Conservation (phyloP, 495 filamentous ascomycete genomes). For the Umbilicaria muhlenbergii region DNA sequence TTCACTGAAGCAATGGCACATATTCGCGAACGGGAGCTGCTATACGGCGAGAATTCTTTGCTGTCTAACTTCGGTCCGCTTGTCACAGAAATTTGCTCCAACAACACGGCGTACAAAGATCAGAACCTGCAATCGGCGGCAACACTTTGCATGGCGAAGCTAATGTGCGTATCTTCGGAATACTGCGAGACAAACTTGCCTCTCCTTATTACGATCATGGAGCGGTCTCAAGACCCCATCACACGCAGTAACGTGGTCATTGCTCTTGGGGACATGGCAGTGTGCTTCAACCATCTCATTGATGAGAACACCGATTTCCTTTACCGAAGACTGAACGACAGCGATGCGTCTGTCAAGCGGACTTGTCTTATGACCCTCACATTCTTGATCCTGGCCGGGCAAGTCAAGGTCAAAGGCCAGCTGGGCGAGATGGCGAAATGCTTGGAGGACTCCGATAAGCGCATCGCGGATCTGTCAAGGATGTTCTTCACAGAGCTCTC, state of each 20-base stretch:
- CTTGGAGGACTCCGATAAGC: conserved; percentile 83
- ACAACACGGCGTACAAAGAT: conserved; percentile 81
- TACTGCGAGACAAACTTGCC: conserved; percentile 91
- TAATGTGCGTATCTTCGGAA: conserved; percentile 92
- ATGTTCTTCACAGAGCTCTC: conserved; percentile 99
- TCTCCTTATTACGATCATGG: conserved; percentile 94
- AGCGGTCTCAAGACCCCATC: conserved; percentile 76
- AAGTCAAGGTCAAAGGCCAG: conserved; percentile 99
- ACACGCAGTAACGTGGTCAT: conserved; percentile 93
- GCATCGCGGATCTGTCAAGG: conserved; percentile 77
- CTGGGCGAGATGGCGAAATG: conserved; percentile 99
- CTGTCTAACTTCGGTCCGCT: conserved; percentile 81
- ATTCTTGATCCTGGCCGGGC: conserved; percentile 90
- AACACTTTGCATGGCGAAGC: conserved; percentile 90
- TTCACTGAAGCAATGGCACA: conserved; percentile 93
- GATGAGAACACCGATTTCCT: conserved; percentile 98
- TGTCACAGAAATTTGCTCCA: conserved; percentile 82
- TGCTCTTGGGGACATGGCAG: conserved; percentile 94
- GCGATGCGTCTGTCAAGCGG: conserved; percentile 78
- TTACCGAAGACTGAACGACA: conserved; percentile 81
- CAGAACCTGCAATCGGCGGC: conserved; percentile 80
- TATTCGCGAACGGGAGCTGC: conserved; percentile 84
- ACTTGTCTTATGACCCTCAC: conserved; percentile 98
- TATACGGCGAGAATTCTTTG: conserved; percentile 74
- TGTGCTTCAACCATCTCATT: conserved; percentile 98